Percentiles rank a stretch among this genome's conserved stretches.
phyloP scores from a whole-genome alignment of 2,329 filamentous ascomycete genomes.

The Exophiala phaeomuriformis region DNA sequence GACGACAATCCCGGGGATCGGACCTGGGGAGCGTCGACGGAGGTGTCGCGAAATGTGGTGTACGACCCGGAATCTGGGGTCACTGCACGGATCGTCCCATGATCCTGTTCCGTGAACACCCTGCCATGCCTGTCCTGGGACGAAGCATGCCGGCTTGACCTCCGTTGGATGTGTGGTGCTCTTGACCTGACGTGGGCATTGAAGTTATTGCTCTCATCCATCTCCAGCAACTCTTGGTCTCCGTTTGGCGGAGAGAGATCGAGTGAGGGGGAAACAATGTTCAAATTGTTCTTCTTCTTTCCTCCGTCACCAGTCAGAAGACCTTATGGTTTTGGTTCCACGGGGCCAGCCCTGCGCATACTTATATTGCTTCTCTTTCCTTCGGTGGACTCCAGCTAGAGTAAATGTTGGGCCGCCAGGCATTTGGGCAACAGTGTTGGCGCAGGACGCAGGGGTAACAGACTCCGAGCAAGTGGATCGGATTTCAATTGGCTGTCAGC shows the following conservation, averaged over 20 bases:
- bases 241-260: background rate
- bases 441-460: background rate
- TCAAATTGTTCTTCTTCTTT: background rate
- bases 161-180: constrained; percentile 15
- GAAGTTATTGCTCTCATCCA: constrained; percentile 8
- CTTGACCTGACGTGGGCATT: constrained; percentile 12
- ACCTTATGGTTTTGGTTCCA: background rate
- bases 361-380: constrained; percentile 7
- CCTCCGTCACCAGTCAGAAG: constrained; percentile 5
- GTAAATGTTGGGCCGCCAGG: constrained; percentile 7
- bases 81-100: constrained; percentile 40
- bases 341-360: constrained; percentile 5
- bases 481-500: constrained; percentile 1
- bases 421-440: constrained; percentile 15
- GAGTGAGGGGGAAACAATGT: background rate
- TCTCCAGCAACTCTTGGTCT: constrained; percentile 9
- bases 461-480: background rate
- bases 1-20: constrained; percentile 23
- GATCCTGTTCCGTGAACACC: constrained; percentile 37
- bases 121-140: constrained; percentile 24
- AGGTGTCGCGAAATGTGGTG: constrained; percentile 30
- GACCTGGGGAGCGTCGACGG: constrained; percentile 11
- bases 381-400: constrained; percentile 13
- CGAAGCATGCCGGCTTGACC: constrained; percentile 16
- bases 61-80: constrained; percentile 37